These are phyloP conservation scores for Starmerella sp. DNA, from an alignment of 805 yeast genomes.

Conservation along the genomic window DNA sequence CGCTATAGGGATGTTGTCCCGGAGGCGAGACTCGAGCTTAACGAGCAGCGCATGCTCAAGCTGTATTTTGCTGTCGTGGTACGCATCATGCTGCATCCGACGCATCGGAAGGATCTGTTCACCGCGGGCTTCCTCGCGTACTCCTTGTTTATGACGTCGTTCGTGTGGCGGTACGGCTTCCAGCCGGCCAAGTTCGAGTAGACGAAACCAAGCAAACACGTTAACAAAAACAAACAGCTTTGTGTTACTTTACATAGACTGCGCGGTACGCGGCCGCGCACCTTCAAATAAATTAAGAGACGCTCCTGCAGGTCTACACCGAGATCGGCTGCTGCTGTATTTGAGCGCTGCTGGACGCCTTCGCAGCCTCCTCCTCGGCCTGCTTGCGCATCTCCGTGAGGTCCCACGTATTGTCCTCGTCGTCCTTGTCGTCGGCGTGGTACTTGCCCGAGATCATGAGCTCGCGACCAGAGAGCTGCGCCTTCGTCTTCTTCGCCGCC, in stretches of 20 bases:
- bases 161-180: background rate
- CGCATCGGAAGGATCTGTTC: background rate
- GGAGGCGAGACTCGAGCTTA: background rate
- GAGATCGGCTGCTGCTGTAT: background rate
- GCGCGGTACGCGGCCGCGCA: background rate
- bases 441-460: conserved; percentile 33
- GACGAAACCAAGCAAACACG: background rate
- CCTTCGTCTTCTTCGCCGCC: conserved; percentile 34
- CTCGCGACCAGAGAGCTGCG: conserved; percentile 29
- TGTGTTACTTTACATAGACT: background rate
- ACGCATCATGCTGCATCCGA: background rate
- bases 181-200: background rate
- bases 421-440: conserved; percentile 23
- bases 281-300: background rate
- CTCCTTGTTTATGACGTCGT: background rate
- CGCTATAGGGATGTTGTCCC: background rate
- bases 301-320: background rate
- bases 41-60: background rate
- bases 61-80: background rate
- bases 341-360: background rate
- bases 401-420: conserved; percentile 29
- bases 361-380: conserved; percentile 9
- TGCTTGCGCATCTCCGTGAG: conserved; percentile 30
- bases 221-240: background rate
- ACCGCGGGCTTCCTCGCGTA: background rate